Conservation (phyloP, 2,329 filamentous ascomycete species). For the Colletotrichum sp. region DNA sequence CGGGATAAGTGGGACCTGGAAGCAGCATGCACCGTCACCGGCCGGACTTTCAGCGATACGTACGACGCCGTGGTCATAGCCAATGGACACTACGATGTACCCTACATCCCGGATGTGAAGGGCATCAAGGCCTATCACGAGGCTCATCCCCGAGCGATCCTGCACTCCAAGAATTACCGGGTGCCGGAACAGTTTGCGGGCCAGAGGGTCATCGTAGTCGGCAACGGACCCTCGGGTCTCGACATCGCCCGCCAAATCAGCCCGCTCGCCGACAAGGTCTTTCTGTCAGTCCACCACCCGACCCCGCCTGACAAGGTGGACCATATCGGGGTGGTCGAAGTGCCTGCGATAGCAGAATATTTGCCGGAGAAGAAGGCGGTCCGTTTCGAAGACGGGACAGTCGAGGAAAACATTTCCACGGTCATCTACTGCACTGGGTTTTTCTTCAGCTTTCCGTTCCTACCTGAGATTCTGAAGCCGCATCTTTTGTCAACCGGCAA, state of each 20-base stretch:
- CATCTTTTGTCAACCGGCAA: slow-evolving; percentile 70
- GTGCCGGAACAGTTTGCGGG: slow-evolving; percentile 62
- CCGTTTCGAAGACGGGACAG: slow-evolving; percentile 65
- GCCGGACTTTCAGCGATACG: slow-evolving; percentile 39
- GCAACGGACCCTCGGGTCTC: slow-evolving; percentile 81
- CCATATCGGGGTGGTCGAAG: slow-evolving; percentile 53
- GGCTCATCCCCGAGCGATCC: slow-evolving; percentile 63
- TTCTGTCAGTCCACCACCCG: slow-evolving; percentile 66
- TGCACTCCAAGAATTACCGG: slow-evolving; percentile 83
- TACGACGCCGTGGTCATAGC: slow-evolving; percentile 81
- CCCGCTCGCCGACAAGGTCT: slow-evolving; percentile 58
- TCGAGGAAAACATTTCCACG: slow-evolving; percentile 68
- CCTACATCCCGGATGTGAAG: slow-evolving; percentile 67
- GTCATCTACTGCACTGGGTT: slow-evolving; percentile 84
- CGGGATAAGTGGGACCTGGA: slow-evolving; percentile 66
- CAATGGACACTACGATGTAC: slow-evolving; percentile 75
- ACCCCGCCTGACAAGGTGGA: slow-evolving; percentile 48
- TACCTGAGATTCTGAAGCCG: slow-evolving; percentile 38
- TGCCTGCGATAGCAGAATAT: slow-evolving; percentile 63
- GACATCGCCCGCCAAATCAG: slow-evolving; percentile 84
- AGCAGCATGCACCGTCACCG: slow-evolving; percentile 53
- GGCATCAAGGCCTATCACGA: slow-evolving; percentile 64
- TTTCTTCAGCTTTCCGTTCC: slow-evolving; percentile 77
- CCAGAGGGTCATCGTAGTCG: slow-evolving; percentile 83
- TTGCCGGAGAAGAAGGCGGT: slow-evolving; percentile 60